These are phyloP conservation scores for Galium porrigens DNA, from an alignment of 305 asterid genomes.

Conservation along the genomic window DNA sequence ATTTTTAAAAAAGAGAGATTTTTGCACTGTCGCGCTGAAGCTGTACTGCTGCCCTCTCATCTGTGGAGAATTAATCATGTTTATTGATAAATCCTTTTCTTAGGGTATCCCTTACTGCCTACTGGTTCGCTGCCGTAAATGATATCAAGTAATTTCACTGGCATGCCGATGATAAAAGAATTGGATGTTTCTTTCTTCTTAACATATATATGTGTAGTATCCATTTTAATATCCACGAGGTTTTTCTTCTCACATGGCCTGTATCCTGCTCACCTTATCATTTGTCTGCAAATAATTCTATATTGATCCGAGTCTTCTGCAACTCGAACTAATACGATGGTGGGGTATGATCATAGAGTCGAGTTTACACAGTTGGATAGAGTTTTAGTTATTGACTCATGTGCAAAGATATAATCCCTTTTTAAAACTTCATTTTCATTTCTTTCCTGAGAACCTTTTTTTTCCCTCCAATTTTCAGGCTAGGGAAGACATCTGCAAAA, in stretches of 20 bases:
- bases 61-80: neutral
- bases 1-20: neutral
- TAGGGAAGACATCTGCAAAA: slow-evolving; percentile 53
- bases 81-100: neutral
- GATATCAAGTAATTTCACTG: neutral
- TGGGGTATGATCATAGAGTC: neutral
- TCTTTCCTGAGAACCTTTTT: slow-evolving; percentile 16
- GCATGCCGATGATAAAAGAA: neutral
- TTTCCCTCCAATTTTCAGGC: slow-evolving; percentile 28
- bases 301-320: neutral
- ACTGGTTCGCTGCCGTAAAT: neutral
- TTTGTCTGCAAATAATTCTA: neutral
- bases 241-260: neutral
- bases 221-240: neutral
- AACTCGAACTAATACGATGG: neutral
- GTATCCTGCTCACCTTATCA: neutral
- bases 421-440: slow-evolving; percentile 1
- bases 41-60: neutral
- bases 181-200: neutral
- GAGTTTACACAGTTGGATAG: neutral
- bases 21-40: neutral
- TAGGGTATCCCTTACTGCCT: neutral
- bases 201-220: neutral
- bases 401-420: neutral
- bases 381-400: neutral